Conservation (phyloP, 129 eudicot genomes). For the Artemisia annua region DNA sequence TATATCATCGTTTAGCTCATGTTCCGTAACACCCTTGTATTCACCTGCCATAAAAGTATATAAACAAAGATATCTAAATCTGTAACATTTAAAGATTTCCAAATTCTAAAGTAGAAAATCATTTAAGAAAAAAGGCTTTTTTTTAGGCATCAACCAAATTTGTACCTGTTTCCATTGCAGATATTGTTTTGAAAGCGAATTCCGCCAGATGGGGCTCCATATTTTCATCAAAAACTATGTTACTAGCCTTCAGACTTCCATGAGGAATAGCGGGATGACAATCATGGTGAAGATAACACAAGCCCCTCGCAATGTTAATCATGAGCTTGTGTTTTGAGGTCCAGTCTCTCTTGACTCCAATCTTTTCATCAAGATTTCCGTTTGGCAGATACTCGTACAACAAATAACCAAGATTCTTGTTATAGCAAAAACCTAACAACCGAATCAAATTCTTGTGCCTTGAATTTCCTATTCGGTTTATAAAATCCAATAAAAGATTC, state of each 20-base stretch:
- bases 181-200: constrained; percentile 49
- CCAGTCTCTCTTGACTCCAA: constrained; percentile 62
- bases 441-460: constrained; percentile 78
- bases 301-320: constrained; percentile 58
- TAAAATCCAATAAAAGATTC: constrained; percentile 41
- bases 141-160: neutral
- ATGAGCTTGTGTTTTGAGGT: constrained; percentile 61
- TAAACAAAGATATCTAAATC: neutral
- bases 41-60: constrained; percentile 47
- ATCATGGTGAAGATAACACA: constrained; percentile 78
- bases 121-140: neutral
- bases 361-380: constrained; percentile 72
- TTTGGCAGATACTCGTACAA: constrained; percentile 71
- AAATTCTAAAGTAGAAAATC: neutral
- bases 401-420: constrained; percentile 56
- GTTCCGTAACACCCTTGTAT: constrained; percentile 40
- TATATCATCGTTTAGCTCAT: constrained; percentile 62
- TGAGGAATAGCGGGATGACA: constrained; percentile 74
- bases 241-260: constrained; percentile 69
- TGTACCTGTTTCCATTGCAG: constrained; percentile 62
- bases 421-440: constrained; percentile 75
- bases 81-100: neutral
- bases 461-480: constrained; percentile 54
- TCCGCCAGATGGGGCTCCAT: constrained; percentile 89
- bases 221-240: constrained; percentile 67